Conservation (phyloP, 352 stramenopile genomes). For the Pythium periplocum region DNA sequence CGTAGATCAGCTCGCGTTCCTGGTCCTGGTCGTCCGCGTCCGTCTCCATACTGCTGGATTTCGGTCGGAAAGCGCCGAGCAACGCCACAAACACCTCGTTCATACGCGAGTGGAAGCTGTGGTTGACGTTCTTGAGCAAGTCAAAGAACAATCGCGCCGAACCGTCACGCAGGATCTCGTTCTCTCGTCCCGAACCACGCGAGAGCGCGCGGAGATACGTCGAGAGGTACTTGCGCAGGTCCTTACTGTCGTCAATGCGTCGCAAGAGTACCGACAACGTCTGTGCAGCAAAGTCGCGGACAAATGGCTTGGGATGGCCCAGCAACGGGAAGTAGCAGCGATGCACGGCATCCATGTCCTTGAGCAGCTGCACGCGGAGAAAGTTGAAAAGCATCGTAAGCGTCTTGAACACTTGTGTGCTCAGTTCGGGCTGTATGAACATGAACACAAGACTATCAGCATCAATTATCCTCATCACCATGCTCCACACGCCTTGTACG, state of each 20-base stretch:
- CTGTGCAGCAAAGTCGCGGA: constrained; percentile 87
- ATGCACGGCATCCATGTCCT: constrained; percentile 88
- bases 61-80: constrained; percentile 66
- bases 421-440: constrained; percentile 66
- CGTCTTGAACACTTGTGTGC: constrained; percentile 89
- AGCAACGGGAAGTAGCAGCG: constrained; percentile 89
- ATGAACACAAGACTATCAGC: neutral
- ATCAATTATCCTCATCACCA: too few relatives aligned
- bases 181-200: constrained; percentile 47
- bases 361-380: constrained; percentile 73
- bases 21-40: constrained; percentile 12
- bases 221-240: constrained; percentile 74
- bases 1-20: constrained; percentile 37
- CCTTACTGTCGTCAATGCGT: constrained; percentile 67
- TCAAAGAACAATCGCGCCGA: constrained; percentile 85
- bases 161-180: constrained; percentile 72
- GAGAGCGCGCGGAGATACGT: constrained; percentile 74
- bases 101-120: constrained; percentile 86
- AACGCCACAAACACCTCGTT: constrained; percentile 68
- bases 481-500: constrained; percentile 5
- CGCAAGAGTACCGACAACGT: constrained; percentile 81
- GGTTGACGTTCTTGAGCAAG: constrained; percentile 78
- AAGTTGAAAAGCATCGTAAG: constrained; percentile 88
- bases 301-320: constrained; percentile 76
- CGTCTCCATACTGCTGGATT: constrained; percentile 12